Evolutionary conservation across 768 basidiomycete species (phyloP), one percentile per base, ranked within the genome.

Genomic region (Butyriboletus loyo): DNA sequence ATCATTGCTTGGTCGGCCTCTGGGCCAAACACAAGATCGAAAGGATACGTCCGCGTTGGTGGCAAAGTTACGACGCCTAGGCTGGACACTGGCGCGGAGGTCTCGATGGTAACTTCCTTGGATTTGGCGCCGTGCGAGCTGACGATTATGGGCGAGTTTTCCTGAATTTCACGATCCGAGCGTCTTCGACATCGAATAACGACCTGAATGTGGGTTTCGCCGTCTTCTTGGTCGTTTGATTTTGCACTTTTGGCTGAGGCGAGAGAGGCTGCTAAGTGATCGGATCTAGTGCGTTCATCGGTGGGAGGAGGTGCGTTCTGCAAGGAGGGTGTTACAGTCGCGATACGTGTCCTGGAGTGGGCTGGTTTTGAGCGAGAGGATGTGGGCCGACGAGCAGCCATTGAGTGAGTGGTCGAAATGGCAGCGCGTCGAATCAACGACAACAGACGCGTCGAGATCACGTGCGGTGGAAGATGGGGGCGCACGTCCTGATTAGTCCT

Each of bases 1-100:
- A 99, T 81, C 80, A 92, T 81, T 21, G 89, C 85, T 66, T 99
- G 97, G 66, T 96, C 93, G 22, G 95, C 95, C 67, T 97, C 94
- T 19, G 95, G 93, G 3, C 97, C 96, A 73, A 97, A 98, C 7
- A 97, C 97, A 25, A 89, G 75, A 70, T 98, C 95, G 68, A 97
- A 99, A 4, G 90, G 86, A 69, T 98, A 99, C 2, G 91, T 96
- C 46, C 88, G 77, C 3, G 85, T 82, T 11, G 87, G 87, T 22
- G 90, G 80, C n/a, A 85, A 74, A 6, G 83, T 84, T 13, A 89
- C 76, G 39, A 91, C 61, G n/a, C 89, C 89, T 7, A 92, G 67
- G 51, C 81, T 86, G 4, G 87, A 85, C 2, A 80, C 68, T 0
- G 88, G 86, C 2, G 81, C 63, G 5, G 86, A 81, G 0, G 88